Base-by-base conservation (phyloP, 1,139 yeast species). In the Debaryomycetaceae sp. region DNA sequence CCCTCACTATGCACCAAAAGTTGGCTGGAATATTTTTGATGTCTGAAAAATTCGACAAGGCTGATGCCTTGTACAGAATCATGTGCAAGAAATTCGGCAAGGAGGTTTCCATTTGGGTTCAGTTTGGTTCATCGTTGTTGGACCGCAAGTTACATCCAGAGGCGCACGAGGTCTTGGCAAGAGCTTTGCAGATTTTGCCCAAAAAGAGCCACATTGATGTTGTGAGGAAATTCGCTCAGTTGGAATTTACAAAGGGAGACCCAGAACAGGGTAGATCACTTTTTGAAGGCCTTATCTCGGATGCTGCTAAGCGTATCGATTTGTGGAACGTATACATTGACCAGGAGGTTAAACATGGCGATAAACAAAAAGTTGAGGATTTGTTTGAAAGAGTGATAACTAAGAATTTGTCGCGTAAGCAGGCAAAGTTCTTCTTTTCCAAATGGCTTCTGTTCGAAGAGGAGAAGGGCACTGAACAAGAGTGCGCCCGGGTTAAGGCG, bases 271-370 rank as follows among this genome's bases (percentile, higher is more conserved):
- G 95, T 34, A 78, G 97, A 56, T 84, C 96, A 2, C 68, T 91
- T 45, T 86, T 89, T 49, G 97, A 91, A 64, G 97, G 96, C 31
- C 73, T 91, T 40, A 61, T 91, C 35, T 75, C 93, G 20, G 93
- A 88, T 51, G 93, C 85, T 30, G 94, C 96, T 37, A 86, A 86
- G 66, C 77, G 95, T 59, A 76, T 85, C 38, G 98, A 91, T 56
- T 61, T 91, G 43, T 91, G 97, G 97, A 88, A 83, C 51, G 93
- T 89, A 27, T 88, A 88, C 57, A 74, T 89, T 42, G 98, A 91
- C 56, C 95, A 85, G 59, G 97, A 91, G 58, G 79, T 84, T 52
- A 84, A 83, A 56, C 45, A 46, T 19, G 65, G 58, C 31, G 77
- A 77, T 30, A 76, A 75, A 55, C 65, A 66, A 42, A 78, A 78